Conservation (phyloP, 495 filamentous ascomycete species). For the Pseudotulostoma volvatum region DNA sequence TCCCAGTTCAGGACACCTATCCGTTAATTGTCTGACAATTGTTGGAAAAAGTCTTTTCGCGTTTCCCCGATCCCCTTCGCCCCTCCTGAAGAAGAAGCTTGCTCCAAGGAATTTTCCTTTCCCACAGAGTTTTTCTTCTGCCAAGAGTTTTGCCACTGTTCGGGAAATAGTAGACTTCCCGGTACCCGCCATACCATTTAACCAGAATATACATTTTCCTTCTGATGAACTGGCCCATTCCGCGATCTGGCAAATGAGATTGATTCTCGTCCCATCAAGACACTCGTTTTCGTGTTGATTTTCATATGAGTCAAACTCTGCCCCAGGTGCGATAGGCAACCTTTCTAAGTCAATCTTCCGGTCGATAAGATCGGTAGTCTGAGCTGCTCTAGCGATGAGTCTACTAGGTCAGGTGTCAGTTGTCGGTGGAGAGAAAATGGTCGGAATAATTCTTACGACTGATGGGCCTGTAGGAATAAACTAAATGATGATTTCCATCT, state of each 20-base stretch:
- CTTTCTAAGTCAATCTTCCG: neutral
- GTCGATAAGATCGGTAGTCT: conserved; percentile 1
- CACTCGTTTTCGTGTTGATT: conserved; percentile 8
- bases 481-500: conserved; percentile 17
- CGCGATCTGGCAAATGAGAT: conserved; percentile 8
- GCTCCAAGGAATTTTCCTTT: conserved; percentile 2
- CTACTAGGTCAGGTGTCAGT: too few species aligned
- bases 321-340: neutral
- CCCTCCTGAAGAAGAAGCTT: conserved; percentile 32
- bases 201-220: too few species aligned
- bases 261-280: conserved; percentile 10
- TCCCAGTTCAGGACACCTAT: conserved; percentile 9
- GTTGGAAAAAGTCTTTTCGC: conserved; percentile 24
- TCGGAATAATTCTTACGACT: too few species aligned
- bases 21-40: conserved; percentile 21
- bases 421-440: too few species aligned
- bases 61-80: conserved; percentile 19
- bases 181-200: too few species aligned
- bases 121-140: too few species aligned
- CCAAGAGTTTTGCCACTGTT: conserved; percentile 6
- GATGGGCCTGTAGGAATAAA: conserved; percentile 15
- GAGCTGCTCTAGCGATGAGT: neutral
- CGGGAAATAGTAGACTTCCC: conserved; percentile 14
- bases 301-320: conserved; percentile 5
- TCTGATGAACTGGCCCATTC: neutral